Evolutionary conservation across 148 eudicot species (phyloP), one percentile per base, ranked within the genome.

Genomic region (Amaranthus palmeri): DNA sequence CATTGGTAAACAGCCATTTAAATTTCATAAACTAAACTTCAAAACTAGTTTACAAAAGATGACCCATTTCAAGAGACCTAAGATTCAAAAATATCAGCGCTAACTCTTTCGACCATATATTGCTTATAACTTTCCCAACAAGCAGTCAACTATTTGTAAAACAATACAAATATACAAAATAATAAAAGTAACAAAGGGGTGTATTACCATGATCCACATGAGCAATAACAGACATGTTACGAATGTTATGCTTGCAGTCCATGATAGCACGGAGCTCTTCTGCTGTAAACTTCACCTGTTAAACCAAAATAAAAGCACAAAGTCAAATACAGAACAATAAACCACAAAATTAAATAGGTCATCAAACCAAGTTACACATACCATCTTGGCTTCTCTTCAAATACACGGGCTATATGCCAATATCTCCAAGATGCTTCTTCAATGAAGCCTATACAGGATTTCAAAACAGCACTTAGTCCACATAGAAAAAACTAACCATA

Each of bases 221-320:
- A 10, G 78, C 78, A 50, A 75, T 75, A 51, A 75, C 78, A 59
- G 78, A 75, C 78, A 75, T 75, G 17, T 75, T 75, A 75, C 78
- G 78, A 4, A 75, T 75, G 36, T 75, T 75, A 13, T 75, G 59
- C 11, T 75, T 75, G 52, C 50, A 12, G 72, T 75, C 78, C 78
- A 75, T 75, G 14, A 75, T 75, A 8, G 14, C 57, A 41, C 78
- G 78, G 56, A 75, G 78, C 78, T 68, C 78, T 14, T 75, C 78
- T 11, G 78, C 78, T 6, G 78, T 75, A 57, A 75, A 75, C 78
- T 75, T 75, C 68, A 75, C 77, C 77, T 74, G 62, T 43, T 67
- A 50, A 67, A 25, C 3, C 6, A 13, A 41, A 48, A 58, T 4
- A 56, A 36, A 50, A 48, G 10, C 15, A 41, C 17, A 7, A 10